A percentile compares a stretch with the other conserved stretches of the same genome.
Evolutionary conservation across 1,284 basidiomycete species (phyloP).

Genomic region (Pseudozyma tsukubaensis): DNA sequence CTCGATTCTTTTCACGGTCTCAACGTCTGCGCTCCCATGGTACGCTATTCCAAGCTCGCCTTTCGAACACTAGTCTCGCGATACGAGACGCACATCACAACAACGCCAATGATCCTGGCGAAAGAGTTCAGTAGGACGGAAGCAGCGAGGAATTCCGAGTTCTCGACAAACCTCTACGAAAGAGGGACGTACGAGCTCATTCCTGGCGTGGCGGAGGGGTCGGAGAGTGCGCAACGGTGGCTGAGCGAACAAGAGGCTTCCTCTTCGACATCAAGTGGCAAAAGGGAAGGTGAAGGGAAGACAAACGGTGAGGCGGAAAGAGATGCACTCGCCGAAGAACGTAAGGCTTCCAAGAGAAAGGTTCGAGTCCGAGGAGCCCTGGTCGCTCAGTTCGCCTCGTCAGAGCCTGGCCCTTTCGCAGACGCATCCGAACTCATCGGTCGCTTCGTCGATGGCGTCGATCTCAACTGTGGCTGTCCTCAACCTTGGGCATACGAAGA

Average conservation of each 20-base stretch:
- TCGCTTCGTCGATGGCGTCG: constrained; percentile 73
- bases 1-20: constrained; percentile 53
- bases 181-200: constrained; percentile 72
- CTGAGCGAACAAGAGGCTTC: neutral
- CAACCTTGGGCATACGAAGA: constrained; percentile 70
- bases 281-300: neutral
- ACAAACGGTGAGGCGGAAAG: constrained; percentile 22
- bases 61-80: constrained; percentile 74
- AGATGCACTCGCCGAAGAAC: constrained; percentile 11
- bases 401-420: constrained; percentile 71
- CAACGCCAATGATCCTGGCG: constrained; percentile 75
- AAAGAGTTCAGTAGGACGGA: constrained; percentile 73
- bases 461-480: constrained; percentile 73
- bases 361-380: constrained; percentile 71
- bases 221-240: constrained; percentile 20
- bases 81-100: constrained; percentile 74
- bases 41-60: constrained; percentile 74
- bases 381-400: constrained; percentile 74
- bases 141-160: constrained; percentile 73
- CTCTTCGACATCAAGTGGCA: neutral
- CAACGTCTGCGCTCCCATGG: constrained; percentile 71
- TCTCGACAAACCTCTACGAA: constrained; percentile 72
- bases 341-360: constrained; percentile 27
- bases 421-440: constrained; percentile 74
- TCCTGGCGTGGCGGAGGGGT: constrained; percentile 49